Evolutionary conservation across 495 filamentous ascomycete genomes (phyloP), one percentile per base, ranked within the genome.

Genomic region (Aspergillus haitiensis): DNA sequence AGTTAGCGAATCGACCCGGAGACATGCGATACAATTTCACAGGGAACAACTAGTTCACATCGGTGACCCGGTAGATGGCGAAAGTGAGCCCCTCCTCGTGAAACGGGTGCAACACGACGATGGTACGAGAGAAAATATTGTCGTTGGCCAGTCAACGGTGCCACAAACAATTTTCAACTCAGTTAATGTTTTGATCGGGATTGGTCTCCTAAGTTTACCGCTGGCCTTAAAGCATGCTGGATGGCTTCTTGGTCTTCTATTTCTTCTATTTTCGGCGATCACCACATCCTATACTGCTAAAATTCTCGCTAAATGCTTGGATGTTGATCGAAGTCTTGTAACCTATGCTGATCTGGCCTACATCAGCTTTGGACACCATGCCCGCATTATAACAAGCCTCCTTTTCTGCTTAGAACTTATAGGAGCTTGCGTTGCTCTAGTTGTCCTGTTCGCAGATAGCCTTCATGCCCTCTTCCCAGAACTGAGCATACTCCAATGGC

Each of bases 121-220:
- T 70, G 94, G 94, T 27, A 90, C 88, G 58, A 78, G 92, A 15
- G 84, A 95, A 32, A 80, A 89, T 66, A 81, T 93, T 31, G 85
- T 98, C 7, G 84, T 94, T 58, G 94, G 94, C 37, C 92, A 93
- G 78, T 95, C 90, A 9, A 98, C 94, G 3, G 76, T 97, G 33
- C 92, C 93, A 2, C 94, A 98, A 75, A 98, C 94, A 0, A 81
- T 97, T 59, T 96, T 98, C 76, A 98, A 98, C 70, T 94, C 91
- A 13, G 92, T 95, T 54, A 98, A 98, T 68, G 91, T 96, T 37
- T 75, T 98, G 42, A 93, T 98, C 60, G 94, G 94, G 15, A 86
- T 98, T 47, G 94, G 94, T 0, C 72, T 98, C 16, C 74, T 98
- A 49, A 93, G 89, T 75, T 78, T 98, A 56, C 95, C 94, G 10